Conservation (phyloP, 805 yeast genomes). For the Wickerhamiella siamensis region DNA sequence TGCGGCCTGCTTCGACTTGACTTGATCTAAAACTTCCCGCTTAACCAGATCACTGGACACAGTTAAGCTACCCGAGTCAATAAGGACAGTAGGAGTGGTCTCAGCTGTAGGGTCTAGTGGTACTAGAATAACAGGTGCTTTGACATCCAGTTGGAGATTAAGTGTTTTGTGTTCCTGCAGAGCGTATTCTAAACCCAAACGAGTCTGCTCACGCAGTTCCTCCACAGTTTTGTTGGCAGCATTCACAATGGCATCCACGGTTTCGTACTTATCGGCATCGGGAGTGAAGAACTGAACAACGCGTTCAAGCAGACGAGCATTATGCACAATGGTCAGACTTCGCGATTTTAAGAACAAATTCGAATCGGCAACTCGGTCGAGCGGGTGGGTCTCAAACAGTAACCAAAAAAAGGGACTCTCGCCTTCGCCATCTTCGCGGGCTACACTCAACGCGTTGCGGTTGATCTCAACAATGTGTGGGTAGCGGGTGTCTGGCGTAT, state of each 20-base stretch:
- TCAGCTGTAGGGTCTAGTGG: slow-evolving; percentile 70
- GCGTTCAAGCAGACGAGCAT: slow-evolving; percentile 68
- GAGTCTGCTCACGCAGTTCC: slow-evolving; percentile 75
- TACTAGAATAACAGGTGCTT: slow-evolving; percentile 79
- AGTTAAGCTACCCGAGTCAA: slow-evolving; percentile 93
- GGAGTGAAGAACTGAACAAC: slow-evolving; percentile 69
- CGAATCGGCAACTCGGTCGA: slow-evolving; percentile 74
- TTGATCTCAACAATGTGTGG: slow-evolving; percentile 65
- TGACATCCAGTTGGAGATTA: slow-evolving; percentile 73
- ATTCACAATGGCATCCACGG: slow-evolving; percentile 76
- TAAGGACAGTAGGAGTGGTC: slow-evolving; percentile 75
- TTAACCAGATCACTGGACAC: slow-evolving; percentile 53
- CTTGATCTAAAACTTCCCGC: slow-evolving; percentile 47
- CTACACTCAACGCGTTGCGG: too few relatives aligned
- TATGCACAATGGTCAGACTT: slow-evolving; percentile 82
- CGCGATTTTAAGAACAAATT: slow-evolving; percentile 55
- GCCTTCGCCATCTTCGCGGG: too few relatives aligned
- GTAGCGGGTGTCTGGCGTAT: slow-evolving; percentile 63
- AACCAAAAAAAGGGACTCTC: slow-evolving; percentile 46
- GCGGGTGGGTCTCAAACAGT: slow-evolving; percentile 73
- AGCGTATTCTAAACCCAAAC: slow-evolving; percentile 85
- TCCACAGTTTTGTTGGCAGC: slow-evolving; percentile 95
- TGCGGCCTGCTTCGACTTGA: slow-evolving; percentile 43
- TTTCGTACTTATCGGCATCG: slow-evolving; percentile 71
- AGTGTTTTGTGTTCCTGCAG: slow-evolving; percentile 88